Conservation (phyloP, 2,329 filamentous ascomycete species). For the Xylaria sp. region DNA sequence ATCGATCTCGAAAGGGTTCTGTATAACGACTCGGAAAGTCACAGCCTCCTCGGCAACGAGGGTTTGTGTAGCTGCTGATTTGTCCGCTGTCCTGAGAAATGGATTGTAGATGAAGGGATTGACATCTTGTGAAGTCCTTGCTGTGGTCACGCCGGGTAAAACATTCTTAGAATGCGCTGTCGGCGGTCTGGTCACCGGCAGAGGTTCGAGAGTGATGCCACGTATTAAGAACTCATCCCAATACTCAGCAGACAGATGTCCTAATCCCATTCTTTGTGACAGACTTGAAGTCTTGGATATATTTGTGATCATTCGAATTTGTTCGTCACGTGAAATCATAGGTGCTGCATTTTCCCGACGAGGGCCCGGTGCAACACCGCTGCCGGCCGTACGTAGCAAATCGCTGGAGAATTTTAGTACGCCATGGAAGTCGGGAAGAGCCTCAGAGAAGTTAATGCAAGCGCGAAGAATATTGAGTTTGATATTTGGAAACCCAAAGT, state of each 20-base stretch:
- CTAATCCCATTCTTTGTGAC: constrained; percentile 75
- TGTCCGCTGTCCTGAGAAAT: constrained; percentile 72
- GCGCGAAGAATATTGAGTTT: constrained; percentile 87
- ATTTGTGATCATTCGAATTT: constrained; percentile 81
- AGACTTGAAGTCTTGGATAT: constrained; percentile 82
- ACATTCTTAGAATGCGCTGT: constrained; percentile 67
- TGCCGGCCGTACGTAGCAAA: constrained; percentile 80
- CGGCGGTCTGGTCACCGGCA: constrained; percentile 64
- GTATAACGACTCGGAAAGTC: constrained; percentile 80
- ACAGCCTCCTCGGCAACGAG: constrained; percentile 80
- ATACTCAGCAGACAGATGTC: constrained; percentile 78
- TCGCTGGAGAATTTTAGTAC: constrained; percentile 88
- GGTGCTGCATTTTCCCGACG: constrained; percentile 72
- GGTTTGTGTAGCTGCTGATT: constrained; percentile 66
- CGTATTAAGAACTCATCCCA: constrained; percentile 97
- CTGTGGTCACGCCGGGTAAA: constrained; percentile 56
- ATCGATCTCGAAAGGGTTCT: constrained; percentile 94
- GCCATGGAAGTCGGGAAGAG: constrained; percentile 86
- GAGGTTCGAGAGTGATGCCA: constrained; percentile 71
- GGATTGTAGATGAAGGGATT: constrained; percentile 97
- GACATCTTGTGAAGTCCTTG: constrained; percentile 62
- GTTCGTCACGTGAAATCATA: constrained; percentile 78
- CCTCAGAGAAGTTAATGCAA: constrained; percentile 94
- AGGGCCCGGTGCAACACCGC: constrained; percentile 75
- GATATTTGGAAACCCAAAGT: constrained; percentile 77